phyloP scores from a whole-genome alignment of 441 rosid species.

The Croton setiger region DNA sequence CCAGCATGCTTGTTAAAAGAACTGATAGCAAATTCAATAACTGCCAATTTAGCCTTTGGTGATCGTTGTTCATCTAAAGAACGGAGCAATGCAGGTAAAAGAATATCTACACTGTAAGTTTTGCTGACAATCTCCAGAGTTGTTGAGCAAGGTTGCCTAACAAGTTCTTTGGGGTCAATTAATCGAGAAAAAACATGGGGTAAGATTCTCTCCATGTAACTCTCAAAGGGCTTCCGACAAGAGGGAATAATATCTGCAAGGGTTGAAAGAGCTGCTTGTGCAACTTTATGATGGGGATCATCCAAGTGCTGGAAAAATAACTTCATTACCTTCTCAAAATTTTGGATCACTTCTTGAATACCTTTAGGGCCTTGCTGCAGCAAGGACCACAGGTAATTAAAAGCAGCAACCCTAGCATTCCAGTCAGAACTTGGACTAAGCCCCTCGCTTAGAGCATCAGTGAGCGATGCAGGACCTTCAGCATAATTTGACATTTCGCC shows the following conservation, averaged over 20 bases:
- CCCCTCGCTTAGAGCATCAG: slow-evolving; percentile 86
- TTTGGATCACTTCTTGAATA: slow-evolving; percentile 86
- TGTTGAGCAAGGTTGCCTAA: slow-evolving; percentile 85
- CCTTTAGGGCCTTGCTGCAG: slow-evolving; percentile 95
- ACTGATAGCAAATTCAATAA: slow-evolving; percentile 85
- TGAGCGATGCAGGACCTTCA: slow-evolving; percentile 86
- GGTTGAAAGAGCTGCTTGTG: slow-evolving; percentile 96
- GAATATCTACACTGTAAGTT: slow-evolving; percentile 87
- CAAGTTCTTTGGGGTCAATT: slow-evolving; percentile 95
- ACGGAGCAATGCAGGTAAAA: slow-evolving; percentile 90
- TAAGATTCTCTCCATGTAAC: slow-evolving; percentile 92
- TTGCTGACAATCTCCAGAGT: slow-evolving; percentile 84
- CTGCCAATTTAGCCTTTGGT: slow-evolving; percentile 98
- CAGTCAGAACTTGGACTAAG: slow-evolving; percentile 91
- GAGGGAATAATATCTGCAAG: slow-evolving; percentile 90
- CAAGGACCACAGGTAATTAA: slow-evolving; percentile 72
- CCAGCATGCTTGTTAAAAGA: slow-evolving; percentile 75
- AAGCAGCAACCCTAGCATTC: slow-evolving; percentile 96
- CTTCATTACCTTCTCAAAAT: slow-evolving; percentile 98
- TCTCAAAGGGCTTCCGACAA: slow-evolving; percentile 93
- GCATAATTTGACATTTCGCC: slow-evolving; percentile 77
- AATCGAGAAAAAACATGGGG: slow-evolving; percentile 97
- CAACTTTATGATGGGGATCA: slow-evolving; percentile 99
- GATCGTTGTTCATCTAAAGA: slow-evolving; percentile 98
- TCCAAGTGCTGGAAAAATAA: slow-evolving; percentile 95